Base-by-base conservation (phyloP, 1,139 yeast genomes). In the Geotrichum macrosporum region DNA sequence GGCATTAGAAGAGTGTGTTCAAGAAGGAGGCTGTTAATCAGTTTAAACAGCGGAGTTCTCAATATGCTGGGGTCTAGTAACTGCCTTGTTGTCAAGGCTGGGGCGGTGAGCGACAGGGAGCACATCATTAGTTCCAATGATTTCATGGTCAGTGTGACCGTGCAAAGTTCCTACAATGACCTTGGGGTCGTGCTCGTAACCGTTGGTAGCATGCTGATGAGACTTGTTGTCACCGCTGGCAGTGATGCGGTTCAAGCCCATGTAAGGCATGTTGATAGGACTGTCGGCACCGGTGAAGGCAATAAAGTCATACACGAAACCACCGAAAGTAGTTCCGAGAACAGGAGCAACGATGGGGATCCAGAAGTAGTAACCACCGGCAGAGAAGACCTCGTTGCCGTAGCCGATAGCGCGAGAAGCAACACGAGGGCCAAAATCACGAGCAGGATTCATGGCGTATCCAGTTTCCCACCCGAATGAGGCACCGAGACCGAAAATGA, bases 401-500 rank as follows among this genome's bases (percentile, higher is more conserved):
- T 73, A 73, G 27, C 79, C 79, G 37, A 73, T 65, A 40, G 71
- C 61, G 40, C 63, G 64, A 27, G 75, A 60, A 27, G 76, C 77
- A 39, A 74, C 57, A 55, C 79, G 64, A 50, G 79, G 78, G 34
- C 75, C 76, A 47, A 74, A 65, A 60, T 75, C 79, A 64, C 79
- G 72, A 20, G 78, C 78, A 52, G 71, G 62, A 60, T 74, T 74
- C 54, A 75, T 62, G 39, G 77, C 78, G 55, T 73, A 72, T 31
- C 77, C 78, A 20, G 78, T 75, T 58, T 72, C 75, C 61, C 67
- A 72, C 41, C 76, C 75, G 49, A 70, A 65, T 16, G 73, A 59
- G 15, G 74, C 67, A 56, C 75, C 77, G 41, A 74, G 59, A 40
- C 69, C 68, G 48, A 63, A 70, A 48, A 73, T 70, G 47, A 73